phyloP scores from a whole-genome alignment of 345 rosid species.

The Eucalyptus curtisii region DNA sequence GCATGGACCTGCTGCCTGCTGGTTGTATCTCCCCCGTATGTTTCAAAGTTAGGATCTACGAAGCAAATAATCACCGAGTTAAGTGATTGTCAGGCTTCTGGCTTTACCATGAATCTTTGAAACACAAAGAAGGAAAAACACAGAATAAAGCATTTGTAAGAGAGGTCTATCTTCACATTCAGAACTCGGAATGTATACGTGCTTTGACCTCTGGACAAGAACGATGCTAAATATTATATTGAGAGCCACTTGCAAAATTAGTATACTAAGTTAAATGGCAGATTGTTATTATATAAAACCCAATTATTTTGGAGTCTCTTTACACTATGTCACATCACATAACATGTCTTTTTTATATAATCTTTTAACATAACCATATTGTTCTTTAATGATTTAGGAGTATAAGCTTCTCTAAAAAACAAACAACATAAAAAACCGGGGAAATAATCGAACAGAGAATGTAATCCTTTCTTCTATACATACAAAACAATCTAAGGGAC shows the following conservation, averaged over 20 bases:
- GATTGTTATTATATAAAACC: accelerated
- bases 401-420: not conserved
- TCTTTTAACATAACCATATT: not conserved
- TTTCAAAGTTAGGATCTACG: not conserved
- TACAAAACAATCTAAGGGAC: not conserved
- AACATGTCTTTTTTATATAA: not conserved
- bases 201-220: not conserved
- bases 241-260: not conserved
- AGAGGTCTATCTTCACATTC: not conserved
- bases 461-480: not conserved
- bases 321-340: not conserved
- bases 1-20: not conserved
- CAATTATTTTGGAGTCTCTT: not conserved
- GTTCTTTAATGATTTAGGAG: not conserved
- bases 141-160: not conserved
- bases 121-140: not conserved
- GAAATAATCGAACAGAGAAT: not conserved
- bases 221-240: not conserved
- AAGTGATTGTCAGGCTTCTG: not conserved
- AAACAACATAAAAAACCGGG: not conserved
- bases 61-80: not conserved
- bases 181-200: not conserved
- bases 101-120: not conserved
- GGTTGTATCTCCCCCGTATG: not conserved
- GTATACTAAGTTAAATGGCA: not conserved